Conservation (phyloP, 176 grass and related monocot species). For the Hordeum vulgare region MorexV3_pseudomolecules_assembly NC_058521.1:590522328-590522827, state of each 20-base stretch:
- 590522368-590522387: background rate
- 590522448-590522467: background rate
- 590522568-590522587: background rate
- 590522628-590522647: no score
- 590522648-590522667: background rate
- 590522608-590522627: background rate
- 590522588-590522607: background rate
- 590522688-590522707: background rate
- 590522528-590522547: background rate
- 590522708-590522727: background rate
- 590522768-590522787: conserved; percentile 22
- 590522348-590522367: no score
- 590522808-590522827: background rate
- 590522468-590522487: background rate
- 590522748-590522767: background rate
- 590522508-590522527: background rate
- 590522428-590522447: background rate
- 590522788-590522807: background rate
- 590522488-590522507: background rate
- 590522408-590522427: background rate
- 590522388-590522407: background rate
- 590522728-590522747: conserved; percentile 14
- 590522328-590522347: no score
- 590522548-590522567: background rate
- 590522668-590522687: background rate